phyloP scores from a whole-genome alignment of 192 early-diverging fungal genomes.

The Backusella tarrabulga region DNA sequence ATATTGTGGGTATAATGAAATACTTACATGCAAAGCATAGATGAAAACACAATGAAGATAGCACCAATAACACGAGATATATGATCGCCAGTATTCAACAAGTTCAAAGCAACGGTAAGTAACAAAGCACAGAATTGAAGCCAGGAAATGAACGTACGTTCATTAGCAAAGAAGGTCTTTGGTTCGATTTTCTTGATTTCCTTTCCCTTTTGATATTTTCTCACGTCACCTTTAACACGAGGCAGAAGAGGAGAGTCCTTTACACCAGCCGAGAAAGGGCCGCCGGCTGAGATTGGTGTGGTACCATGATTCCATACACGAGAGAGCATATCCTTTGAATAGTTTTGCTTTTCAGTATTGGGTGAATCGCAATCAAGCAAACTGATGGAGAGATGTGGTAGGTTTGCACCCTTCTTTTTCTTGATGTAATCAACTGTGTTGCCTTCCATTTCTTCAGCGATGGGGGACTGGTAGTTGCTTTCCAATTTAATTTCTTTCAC shows the following conservation, averaged over 20 bases:
- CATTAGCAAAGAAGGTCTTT: constrained; percentile 88
- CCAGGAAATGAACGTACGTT: constrained; percentile 86
- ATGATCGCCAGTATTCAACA: constrained; percentile 73
- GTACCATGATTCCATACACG: not conserved
- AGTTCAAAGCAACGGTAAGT: constrained; percentile 69
- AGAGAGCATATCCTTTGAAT: not conserved
- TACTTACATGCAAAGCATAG: constrained; percentile 71
- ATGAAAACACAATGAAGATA: constrained; percentile 71
- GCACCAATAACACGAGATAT: constrained; percentile 57
- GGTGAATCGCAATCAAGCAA: not conserved
- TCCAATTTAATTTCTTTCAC: not conserved
- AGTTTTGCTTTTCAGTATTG: not conserved
- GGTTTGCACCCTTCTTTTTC: not conserved
- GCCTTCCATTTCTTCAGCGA: not conserved
- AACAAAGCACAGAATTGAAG: constrained; percentile 74
- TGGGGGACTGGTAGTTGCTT: not conserved
- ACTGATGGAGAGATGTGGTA: not conserved
- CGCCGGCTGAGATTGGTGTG: not conserved
- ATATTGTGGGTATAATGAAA: not conserved
- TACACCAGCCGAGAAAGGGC: not conserved
- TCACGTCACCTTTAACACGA: not conserved
- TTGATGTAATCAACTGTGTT: not conserved
- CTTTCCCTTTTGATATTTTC: not conserved
- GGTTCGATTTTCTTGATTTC: constrained; percentile 68
- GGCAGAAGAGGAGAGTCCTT: not conserved